phyloP scores from a whole-genome alignment of 768 basidiomycete species.

The Leccinum variicolor region DNA sequence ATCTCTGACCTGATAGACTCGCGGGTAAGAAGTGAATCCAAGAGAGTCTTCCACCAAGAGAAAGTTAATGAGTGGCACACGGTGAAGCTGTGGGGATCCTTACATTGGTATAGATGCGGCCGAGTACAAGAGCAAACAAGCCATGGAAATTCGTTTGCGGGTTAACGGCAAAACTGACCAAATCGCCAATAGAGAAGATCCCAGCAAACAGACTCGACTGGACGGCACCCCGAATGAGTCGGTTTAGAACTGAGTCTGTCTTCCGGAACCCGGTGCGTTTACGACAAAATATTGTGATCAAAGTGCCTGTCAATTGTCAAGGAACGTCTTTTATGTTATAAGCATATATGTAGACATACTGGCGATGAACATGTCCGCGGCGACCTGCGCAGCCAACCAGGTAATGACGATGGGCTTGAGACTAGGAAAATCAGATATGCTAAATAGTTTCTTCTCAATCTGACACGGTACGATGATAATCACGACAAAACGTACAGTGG shows the following conservation, averaged over 20 bases:
- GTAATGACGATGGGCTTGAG: neutral
- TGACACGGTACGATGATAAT: neutral
- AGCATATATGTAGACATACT: neutral
- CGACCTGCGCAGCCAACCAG: neutral
- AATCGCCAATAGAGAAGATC: neutral
- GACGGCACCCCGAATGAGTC: neutral
- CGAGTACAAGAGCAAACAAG: neutral
- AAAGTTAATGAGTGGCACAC: neutral
- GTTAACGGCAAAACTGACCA: neutral
- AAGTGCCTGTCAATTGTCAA: neutral
- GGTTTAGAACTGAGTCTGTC: neutral
- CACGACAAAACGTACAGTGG: neutral
- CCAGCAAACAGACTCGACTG: neutral
- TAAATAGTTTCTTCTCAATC: neutral
- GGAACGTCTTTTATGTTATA: neutral
- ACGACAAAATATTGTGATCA: neutral
- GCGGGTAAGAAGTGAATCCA: slow-evolving; percentile 10
- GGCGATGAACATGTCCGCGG: neutral
- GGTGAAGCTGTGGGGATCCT: neutral
- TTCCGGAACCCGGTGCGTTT: neutral
- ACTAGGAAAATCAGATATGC: neutral
- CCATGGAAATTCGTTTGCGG: neutral
- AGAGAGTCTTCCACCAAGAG: slow-evolving; percentile 4
- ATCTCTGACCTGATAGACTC: neutral
- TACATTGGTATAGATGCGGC: neutral